phyloP scores from a whole-genome alignment of 2,329 filamentous ascomycete genomes.

The Talaromyces sp. region DNA sequence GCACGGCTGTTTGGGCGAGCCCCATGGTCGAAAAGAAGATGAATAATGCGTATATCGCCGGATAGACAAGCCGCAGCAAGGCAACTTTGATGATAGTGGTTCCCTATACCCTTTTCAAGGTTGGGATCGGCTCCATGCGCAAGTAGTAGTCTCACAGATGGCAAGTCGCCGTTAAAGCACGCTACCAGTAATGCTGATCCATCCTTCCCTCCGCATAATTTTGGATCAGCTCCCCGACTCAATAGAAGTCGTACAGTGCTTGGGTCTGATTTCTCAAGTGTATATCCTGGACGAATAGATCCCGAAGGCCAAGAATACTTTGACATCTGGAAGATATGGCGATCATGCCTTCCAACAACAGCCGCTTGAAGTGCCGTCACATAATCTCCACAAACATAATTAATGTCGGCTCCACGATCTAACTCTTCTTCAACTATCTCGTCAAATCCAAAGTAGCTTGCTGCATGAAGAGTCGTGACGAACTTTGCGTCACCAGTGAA shows the following conservation, averaged over 20 bases:
- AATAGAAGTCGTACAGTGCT: not conserved
- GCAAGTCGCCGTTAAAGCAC: not conserved
- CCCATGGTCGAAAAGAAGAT: constrained; percentile 2
- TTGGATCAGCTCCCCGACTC: not conserved
- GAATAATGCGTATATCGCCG: not conserved
- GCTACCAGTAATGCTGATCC: not conserved
- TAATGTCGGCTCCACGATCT: constrained; percentile 18
- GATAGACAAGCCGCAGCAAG: not conserved
- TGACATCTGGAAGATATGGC: not conserved
- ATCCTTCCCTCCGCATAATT: not conserved
- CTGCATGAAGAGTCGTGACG: constrained; percentile 19
- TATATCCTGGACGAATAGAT: not conserved
- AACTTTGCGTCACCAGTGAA: constrained; percentile 9
- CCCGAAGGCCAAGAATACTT: not conserved
- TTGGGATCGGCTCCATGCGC: constrained; percentile 1
- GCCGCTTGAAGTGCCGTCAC: constrained; percentile 17
- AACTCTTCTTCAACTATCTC: constrained; percentile 23
- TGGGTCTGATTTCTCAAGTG: not conserved
- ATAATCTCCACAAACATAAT: constrained; percentile 3
- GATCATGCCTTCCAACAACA: constrained; percentile 7
- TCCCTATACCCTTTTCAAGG: not conserved
- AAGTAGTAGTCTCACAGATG: constrained; percentile 1
- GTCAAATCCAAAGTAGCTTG: constrained; percentile 19
- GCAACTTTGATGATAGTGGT: not conserved
- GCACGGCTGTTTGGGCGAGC: not conserved